These are phyloP conservation scores for Peronospora farinosa DNA, from an alignment of 352 stramenopile genomes.

Conservation along the genomic window DNA sequence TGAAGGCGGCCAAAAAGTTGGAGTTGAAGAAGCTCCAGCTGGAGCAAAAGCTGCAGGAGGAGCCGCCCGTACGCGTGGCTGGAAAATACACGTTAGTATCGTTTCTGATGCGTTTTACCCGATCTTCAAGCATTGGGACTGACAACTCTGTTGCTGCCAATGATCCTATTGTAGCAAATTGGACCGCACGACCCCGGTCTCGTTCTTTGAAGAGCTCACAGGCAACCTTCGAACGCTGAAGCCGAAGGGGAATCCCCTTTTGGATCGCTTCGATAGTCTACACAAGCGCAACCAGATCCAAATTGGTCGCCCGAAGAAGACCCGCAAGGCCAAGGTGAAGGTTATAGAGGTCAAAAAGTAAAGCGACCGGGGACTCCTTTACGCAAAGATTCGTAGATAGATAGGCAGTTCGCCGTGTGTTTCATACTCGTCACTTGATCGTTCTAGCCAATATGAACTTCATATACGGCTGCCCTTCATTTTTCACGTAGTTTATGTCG, in stretches of 20 bases:
- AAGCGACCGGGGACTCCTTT: conserved; percentile 43
- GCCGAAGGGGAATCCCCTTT: conserved; percentile 70
- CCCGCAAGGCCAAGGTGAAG: conserved; percentile 67
- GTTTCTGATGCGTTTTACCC: not conserved
- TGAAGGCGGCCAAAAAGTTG: conserved; percentile 51
- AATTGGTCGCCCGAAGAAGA: conserved; percentile 54
- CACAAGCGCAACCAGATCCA: conserved; percentile 86
- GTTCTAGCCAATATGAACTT: conserved; percentile 33
- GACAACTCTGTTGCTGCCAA: conserved; percentile 1
- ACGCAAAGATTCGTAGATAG: conserved; percentile 21
- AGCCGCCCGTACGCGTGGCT: conserved; percentile 62
- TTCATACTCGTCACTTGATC: too few species aligned
- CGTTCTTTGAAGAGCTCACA: conserved; percentile 76
- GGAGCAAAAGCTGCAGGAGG: conserved; percentile 71
- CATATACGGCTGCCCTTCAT: conserved; percentile 61
- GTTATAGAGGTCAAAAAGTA: conserved; percentile 82
- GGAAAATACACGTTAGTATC: conserved; percentile 65
- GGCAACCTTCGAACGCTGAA: conserved; percentile 73
- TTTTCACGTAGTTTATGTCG: conserved; percentile 18
- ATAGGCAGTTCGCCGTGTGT: not conserved
- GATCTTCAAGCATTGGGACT: conserved; percentile 1
- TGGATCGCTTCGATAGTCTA: conserved; percentile 81
- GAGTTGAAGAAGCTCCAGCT: conserved; percentile 71
- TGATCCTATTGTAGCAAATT: conserved; percentile 50
- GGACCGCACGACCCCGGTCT: conserved; percentile 56